Evolutionary conservation across 495 filamentous ascomycete species (phyloP).

Genomic region (Penicillium chermesinum): DNA sequence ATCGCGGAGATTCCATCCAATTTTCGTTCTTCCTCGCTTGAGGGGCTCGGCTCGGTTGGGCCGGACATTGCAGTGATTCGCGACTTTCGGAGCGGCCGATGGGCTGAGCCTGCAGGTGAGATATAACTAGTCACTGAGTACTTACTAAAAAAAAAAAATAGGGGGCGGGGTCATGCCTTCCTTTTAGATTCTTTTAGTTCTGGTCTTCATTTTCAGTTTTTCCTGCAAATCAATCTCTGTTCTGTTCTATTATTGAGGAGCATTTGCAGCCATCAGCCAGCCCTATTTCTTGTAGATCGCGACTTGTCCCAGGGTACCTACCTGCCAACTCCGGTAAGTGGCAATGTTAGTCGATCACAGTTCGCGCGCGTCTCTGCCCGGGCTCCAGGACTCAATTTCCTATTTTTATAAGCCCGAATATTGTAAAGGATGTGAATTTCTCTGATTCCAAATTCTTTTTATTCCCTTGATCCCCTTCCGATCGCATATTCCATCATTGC

Average conservation of each 20-base stretch:
- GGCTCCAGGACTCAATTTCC: too few relatives aligned
- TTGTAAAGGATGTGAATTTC: too few relatives aligned
- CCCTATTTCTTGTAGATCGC: background rate
- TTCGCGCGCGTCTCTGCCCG: too few relatives aligned
- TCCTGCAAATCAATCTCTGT: background rate
- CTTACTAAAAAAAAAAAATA: too few relatives aligned
- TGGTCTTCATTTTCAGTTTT: background rate
- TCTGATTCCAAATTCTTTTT: too few relatives aligned
- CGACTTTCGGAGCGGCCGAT: constrained; percentile 21
- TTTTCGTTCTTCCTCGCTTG: background rate
- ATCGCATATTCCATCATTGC: constrained; percentile 9
- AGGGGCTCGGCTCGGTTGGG: background rate
- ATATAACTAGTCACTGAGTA: too few relatives aligned
- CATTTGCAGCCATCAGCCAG: too few relatives aligned
- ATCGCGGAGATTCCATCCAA: background rate
- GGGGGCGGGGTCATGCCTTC: too few relatives aligned
- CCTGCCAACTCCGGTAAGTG: background rate
- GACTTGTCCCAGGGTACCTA: background rate
- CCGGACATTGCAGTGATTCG: background rate
- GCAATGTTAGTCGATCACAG: background rate
- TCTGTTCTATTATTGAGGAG: too few relatives aligned
- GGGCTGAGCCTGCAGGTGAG: constrained; percentile 18
- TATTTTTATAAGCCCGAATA: too few relatives aligned
- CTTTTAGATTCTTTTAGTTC: constrained; percentile 5
- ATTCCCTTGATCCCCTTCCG: background rate